Evolutionary conservation across 768 basidiomycete genomes (phyloP).

Genomic region (Gloeostereum incarnatum): DNA sequence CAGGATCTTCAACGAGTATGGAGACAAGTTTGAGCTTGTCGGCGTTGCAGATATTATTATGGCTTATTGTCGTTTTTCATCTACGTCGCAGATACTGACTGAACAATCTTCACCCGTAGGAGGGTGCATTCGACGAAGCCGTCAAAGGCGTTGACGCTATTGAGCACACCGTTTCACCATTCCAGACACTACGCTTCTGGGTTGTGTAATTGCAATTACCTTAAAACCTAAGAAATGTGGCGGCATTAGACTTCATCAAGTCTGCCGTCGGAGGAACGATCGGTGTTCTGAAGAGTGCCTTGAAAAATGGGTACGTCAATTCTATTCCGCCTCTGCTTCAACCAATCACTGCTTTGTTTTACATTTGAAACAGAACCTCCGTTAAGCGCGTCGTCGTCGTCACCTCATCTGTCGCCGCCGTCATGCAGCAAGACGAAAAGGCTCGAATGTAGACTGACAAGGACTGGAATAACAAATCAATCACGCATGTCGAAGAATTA

Average conservation of each 20-base stretch:
- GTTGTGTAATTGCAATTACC: background rate
- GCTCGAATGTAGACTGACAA: constrained; percentile 19
- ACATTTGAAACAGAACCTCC: constrained; percentile 11
- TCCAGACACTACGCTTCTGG: constrained; percentile 15
- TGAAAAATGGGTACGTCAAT: constrained; percentile 37
- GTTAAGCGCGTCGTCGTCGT: constrained; percentile 47
- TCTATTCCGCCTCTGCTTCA: background rate
- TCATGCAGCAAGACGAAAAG: constrained; percentile 12
- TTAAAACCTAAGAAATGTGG: background rate
- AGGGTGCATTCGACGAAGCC: constrained; percentile 32
- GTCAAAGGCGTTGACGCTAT: constrained; percentile 34
- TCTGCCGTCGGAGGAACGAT: constrained; percentile 71
- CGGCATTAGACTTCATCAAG: constrained; percentile 43
- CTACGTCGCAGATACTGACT: background rate
- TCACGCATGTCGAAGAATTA: constrained; percentile 26
- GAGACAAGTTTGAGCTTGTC: constrained; percentile 20
- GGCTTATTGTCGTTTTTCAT: background rate
- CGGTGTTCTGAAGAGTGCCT: constrained; percentile 47
- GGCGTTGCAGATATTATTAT: constrained; percentile 14
- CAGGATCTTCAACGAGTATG: constrained; percentile 19
- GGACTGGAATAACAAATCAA: constrained; percentile 40
- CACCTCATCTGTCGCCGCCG: constrained; percentile 38
- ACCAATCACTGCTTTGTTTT: background rate
- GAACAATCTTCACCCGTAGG: constrained; percentile 7
- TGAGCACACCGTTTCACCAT: constrained; percentile 23